Conservation (phyloP, 495 filamentous ascomycete species). For the Glutinoglossum americanum region DNA sequence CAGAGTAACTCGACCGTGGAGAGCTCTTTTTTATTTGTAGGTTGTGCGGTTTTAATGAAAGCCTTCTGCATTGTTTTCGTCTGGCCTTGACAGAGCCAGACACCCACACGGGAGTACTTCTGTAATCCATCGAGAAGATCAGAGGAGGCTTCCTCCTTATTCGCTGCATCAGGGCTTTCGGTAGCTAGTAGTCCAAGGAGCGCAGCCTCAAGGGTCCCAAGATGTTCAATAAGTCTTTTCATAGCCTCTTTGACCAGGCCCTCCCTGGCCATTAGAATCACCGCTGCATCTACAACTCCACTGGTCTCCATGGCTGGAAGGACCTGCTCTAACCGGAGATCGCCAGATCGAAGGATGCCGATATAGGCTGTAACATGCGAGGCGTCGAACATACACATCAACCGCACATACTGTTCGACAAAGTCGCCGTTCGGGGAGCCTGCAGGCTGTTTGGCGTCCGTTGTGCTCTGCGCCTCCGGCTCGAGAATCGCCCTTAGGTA, state of each 20-base stretch:
- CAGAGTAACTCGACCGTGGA: conserved; percentile 65
- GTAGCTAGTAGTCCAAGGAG: conserved; percentile 45
- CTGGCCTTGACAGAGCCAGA: conserved; percentile 89
- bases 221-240: conserved; percentile 56
- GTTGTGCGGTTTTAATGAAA: conserved; percentile 6
- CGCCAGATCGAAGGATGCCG: conserved; percentile 50
- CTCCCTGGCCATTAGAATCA: conserved; percentile 76
- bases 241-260: conserved; percentile 71
- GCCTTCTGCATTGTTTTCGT: conserved; percentile 35
- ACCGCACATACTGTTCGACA: conserved; percentile 66
- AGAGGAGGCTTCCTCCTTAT: conserved; percentile 26
- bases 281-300: conserved; percentile 80
- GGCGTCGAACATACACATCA: conserved; percentile 72
- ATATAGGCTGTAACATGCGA: conserved; percentile 73
- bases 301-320: conserved; percentile 72
- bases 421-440: conserved; percentile 25
- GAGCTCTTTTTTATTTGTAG: conserved; percentile 33
- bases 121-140: conserved; percentile 55
- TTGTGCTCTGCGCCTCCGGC: conserved; percentile 25
- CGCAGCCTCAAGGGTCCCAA: conserved; percentile 57
- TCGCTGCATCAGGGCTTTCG: conserved; percentile 31
- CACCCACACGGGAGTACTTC: conserved; percentile 76
- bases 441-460: conserved; percentile 19
- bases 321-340: conserved; percentile 61
- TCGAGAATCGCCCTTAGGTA: conserved; percentile 70